phyloP scores from a whole-genome alignment of 1,139 yeast genomes.

The Pichia inconspicua region DNA sequence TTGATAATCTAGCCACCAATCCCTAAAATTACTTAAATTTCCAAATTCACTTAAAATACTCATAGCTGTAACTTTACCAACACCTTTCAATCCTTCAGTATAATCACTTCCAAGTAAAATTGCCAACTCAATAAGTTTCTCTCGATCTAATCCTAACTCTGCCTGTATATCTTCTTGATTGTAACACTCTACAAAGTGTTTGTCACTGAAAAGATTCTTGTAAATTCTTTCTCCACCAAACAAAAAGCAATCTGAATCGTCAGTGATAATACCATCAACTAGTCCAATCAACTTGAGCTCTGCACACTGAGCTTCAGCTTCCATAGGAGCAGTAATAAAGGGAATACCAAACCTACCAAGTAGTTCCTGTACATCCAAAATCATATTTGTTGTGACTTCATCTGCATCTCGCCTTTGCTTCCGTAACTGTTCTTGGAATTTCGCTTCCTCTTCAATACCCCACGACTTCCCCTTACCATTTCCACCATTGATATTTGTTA shows the following conservation, averaged over 20 bases:
- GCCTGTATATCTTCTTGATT: slow-evolving; percentile 48
- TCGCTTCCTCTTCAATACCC: slow-evolving; percentile 43
- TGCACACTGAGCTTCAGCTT: slow-evolving; percentile 98
- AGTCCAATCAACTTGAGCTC: slow-evolving; percentile 54
- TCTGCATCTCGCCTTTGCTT: slow-evolving; percentile 83
- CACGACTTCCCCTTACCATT: slow-evolving; percentile 30
- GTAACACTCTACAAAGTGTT: slow-evolving; percentile 86
- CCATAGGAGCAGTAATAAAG: slow-evolving; percentile 92
- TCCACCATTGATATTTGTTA: slow-evolving; percentile 16
- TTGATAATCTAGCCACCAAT: slow-evolving; percentile 51
- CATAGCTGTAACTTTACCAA: slow-evolving; percentile 90
- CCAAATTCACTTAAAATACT: slow-evolving; percentile 87
- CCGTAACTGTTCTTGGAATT: slow-evolving; percentile 50
- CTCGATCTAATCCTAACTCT: slow-evolving; percentile 58
- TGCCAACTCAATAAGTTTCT: slow-evolving; percentile 68
- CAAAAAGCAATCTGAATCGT: slow-evolving; percentile 92
- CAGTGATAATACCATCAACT: slow-evolving; percentile 94
- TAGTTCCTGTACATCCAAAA: slow-evolving; percentile 82
- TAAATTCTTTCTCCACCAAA: slow-evolving; percentile 86
- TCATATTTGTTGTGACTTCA: slow-evolving; percentile 81
- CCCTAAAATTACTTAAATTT: slow-evolving; percentile 35
- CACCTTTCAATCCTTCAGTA: slow-evolving; percentile 82
- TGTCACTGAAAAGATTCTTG: slow-evolving; percentile 91
- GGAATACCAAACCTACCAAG: slow-evolving; percentile 87
- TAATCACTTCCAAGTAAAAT: slow-evolving; percentile 86